Conservation (phyloP, 2,329 filamentous ascomycete genomes). For the Corniculantispora saksenae region DNA sequence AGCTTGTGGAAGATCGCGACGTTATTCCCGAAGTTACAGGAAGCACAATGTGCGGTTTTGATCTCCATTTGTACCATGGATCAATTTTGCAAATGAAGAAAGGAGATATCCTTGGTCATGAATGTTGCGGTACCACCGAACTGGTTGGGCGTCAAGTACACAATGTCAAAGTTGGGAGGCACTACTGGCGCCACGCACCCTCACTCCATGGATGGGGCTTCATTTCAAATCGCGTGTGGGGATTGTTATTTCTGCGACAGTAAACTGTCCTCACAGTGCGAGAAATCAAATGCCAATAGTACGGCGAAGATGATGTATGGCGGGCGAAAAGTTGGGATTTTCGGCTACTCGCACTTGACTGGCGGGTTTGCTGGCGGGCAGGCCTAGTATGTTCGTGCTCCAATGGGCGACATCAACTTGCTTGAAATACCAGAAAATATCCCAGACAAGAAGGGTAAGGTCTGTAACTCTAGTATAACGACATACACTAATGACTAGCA, state of each 20-base stretch:
- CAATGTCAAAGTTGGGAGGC: conserved; percentile 58
- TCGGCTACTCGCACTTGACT: conserved; percentile 76
- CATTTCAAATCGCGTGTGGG: conserved; percentile 79
- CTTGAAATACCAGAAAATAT: conserved; percentile 76
- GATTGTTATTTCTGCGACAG: conserved; percentile 77
- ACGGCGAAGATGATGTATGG: conserved; percentile 77
- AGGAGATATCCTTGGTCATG: conserved; percentile 67
- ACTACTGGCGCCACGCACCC: no score
- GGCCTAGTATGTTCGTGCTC: conserved; percentile 83
- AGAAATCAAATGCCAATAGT: conserved; percentile 74
- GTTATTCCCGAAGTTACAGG: conserved; percentile 78
- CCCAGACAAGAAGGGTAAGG: conserved; percentile 73
- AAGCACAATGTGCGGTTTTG: conserved; percentile 60
- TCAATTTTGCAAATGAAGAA: conserved; percentile 59
- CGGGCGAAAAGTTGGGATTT: conserved; percentile 70
- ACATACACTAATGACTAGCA: conserved; percentile 11
- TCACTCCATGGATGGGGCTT: no score
- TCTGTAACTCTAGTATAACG: no score
- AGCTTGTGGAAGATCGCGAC: conserved; percentile 70
- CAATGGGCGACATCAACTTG: conserved; percentile 77
- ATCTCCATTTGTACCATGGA: conserved; percentile 59
- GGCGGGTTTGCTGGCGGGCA: conserved; percentile 87
- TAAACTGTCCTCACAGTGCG: conserved; percentile 78
- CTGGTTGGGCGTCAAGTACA: conserved; percentile 56
- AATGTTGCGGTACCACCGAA: conserved; percentile 59